These are phyloP conservation scores for Thielaviopsis euricoi DNA, from an alignment of 2,329 filamentous ascomycete genomes.

Conservation along the genomic window DNA sequence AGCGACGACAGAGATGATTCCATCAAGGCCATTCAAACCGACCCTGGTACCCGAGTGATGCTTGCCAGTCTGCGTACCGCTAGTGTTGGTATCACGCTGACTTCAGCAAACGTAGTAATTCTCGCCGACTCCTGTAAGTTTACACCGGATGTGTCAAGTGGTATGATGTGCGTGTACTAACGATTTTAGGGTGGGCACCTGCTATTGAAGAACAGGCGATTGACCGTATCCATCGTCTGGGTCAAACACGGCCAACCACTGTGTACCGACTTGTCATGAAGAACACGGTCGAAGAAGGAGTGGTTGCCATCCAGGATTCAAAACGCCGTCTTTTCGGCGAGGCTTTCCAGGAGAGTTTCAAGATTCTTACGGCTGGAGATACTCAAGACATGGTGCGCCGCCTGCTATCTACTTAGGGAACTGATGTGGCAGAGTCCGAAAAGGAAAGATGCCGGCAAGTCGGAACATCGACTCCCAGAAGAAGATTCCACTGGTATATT, in stretches of 20 bases:
- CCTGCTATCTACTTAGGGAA: slow-evolving; percentile 3
- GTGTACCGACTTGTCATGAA: slow-evolving; percentile 75
- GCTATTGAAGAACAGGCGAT: slow-evolving; percentile 86
- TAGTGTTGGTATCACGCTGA: slow-evolving; percentile 72
- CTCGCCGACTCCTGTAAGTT: slow-evolving; percentile 55
- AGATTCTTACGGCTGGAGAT: slow-evolving; percentile 3
- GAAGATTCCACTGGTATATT: too few relatives aligned
- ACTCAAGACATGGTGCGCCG: slow-evolving; percentile 8
- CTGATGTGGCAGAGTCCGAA: not conserved
- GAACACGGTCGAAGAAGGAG: slow-evolving; percentile 62
- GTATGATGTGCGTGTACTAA: not conserved
- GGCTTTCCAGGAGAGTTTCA: slow-evolving; percentile 60
- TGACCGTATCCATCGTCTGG: slow-evolving; percentile 72
- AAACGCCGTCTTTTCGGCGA: slow-evolving; percentile 65
- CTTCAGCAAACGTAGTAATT: slow-evolving; percentile 72
- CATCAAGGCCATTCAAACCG: slow-evolving; percentile 48
- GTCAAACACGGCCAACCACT: slow-evolving; percentile 62
- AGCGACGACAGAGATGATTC: slow-evolving; percentile 54
- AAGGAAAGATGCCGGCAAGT: not conserved
- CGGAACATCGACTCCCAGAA: too few relatives aligned
- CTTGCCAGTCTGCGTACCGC: slow-evolving; percentile 71
- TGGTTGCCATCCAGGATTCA: slow-evolving; percentile 59
- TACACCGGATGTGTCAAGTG: not conserved
- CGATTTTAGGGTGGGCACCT: slow-evolving; percentile 57
- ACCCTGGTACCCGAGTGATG: slow-evolving; percentile 55